Base-by-base conservation (phyloP, 2,329 filamentous ascomycete species). In the Xylariaceae sp. region DNA sequence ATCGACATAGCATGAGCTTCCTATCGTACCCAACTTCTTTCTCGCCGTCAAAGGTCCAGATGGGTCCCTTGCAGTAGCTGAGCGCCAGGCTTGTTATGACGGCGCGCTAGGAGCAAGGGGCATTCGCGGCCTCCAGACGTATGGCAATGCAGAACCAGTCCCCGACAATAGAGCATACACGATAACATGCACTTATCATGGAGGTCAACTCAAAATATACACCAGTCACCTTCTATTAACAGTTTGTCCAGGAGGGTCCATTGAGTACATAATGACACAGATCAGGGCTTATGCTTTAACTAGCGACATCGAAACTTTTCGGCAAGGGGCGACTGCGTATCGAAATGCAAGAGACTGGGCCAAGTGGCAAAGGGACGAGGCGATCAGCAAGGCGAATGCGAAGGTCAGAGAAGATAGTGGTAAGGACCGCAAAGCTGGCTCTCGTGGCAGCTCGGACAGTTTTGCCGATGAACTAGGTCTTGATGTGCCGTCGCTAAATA, bases 321-420 rank as follows among this genome's bases (percentile, higher is more conserved):
- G 40, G 6, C 22, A 4, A 12, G 41, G 47, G 4, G 40, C 39
- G 19, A 6, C 1, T 11, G 47, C 47, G n/a, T 50, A 45, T 31
- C 41, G 41, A 39, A 50, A 50, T 17, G 47, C 41, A 50, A 44
- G 19, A 39, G 47, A 50, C 17, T 44, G 41, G 40, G 33, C 41
- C 12, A 44, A 44, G 41, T 41, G 4, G 14, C 2, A 45, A 9
- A 36, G 31, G 44, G 47, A 50, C 10, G 47, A 45, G 41, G 41
- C 41, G 17, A 50, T 50, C 10, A 42, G 31, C 14, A 34, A 28
- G 31, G 47, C 41, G 9, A 50, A 44, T 22, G 45, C 36, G 31
- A 19, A 6, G 19, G 19, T 17, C 11, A 38, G 11, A 38, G 11
- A n/a, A n/a, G n/a, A n/a, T n/a, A 10, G n/a, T n/a, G n/a, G n/a